Evolutionary conservation across 495 filamentous ascomycete genomes (phyloP), one percentile per base, ranked within the genome.

Genomic region (Aspergillus conjunctus): DNA sequence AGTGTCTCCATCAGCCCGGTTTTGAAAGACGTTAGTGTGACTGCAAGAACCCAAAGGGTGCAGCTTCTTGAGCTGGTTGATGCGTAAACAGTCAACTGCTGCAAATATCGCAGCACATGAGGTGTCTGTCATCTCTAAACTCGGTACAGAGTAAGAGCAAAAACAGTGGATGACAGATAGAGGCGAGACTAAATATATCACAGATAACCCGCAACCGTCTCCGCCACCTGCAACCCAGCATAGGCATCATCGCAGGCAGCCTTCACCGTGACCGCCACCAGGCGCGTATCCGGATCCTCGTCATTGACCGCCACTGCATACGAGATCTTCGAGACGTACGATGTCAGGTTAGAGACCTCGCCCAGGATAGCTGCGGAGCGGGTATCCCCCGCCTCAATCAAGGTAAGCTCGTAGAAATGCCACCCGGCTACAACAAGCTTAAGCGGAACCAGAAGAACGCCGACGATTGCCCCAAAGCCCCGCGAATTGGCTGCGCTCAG

Each of bases 141-240:
- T n/a, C n/a, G n/a, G n/a, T n/a, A n/a, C n/a, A n/a, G n/a, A n/a
- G n/a, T n/a, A n/a, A n/a, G n/a, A n/a, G n/a, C n/a, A n/a, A n/a
- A n/a, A n/a, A n/a, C n/a, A n/a, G n/a, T n/a, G n/a, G n/a, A n/a
- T n/a, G n/a, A n/a, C n/a, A n/a, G n/a, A n/a, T n/a, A n/a, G n/a
- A n/a, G n/a, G n/a, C n/a, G n/a, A n/a, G n/a, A n/a, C n/a, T n/a
- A n/a, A n/a, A n/a, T n/a, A 37, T 14, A 37, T 37, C 34, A 37
- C 8, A 37, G 14, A 14, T 37, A 37, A 8, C 34, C 34, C 8
- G 34, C 34, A 8, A 37, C 34, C 34, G 78, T 67, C 57, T 77
- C 70, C 20, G 49, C 49, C 3, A 26, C 32, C 49, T 31, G 26
- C 49, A 51, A 31, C 26, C 49, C 49, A 9, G 49, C 49, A 11